Percentiles rank a stretch among this genome's conserved stretches.
Evolutionary conservation across 176 grass and related monocot genomes (phyloP).

Genomic region (Phragmites australis): DNA sequence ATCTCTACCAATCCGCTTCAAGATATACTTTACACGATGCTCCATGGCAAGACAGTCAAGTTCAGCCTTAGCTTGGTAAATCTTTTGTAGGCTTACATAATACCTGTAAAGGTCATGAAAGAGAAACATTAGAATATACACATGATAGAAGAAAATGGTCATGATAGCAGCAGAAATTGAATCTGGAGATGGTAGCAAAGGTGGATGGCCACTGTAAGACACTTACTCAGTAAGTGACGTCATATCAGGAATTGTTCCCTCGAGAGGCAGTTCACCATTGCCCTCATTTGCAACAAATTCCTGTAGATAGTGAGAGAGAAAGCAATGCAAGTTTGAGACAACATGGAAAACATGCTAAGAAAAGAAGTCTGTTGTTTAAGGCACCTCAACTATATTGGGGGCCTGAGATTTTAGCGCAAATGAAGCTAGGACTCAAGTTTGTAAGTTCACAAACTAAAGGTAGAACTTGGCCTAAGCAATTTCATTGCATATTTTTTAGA

Average conservation of each 20-base stretch:
- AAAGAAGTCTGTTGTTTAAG: neutral
- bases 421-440: neutral
- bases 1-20: constrained; percentile 76
- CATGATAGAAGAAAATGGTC: neutral
- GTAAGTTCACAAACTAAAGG: neutral
- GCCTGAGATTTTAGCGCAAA: neutral
- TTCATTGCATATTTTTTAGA: neutral
- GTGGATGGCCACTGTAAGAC: constrained; percentile 4
- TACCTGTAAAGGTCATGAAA: constrained; percentile 51
- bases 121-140: constrained; percentile 16
- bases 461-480: neutral
- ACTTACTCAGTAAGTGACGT: constrained; percentile 93
- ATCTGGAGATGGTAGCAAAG: neutral
- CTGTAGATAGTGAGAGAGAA: constrained; percentile 40
- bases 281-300: constrained; percentile 86
- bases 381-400: neutral
- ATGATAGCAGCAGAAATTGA: neutral
- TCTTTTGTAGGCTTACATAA: constrained; percentile 91
- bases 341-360: neutral
- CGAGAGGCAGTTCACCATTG: constrained; percentile 84
- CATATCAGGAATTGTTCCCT: constrained; percentile 98
- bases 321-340: neutral
- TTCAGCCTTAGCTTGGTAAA: constrained; percentile 94
- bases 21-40: constrained; percentile 63
- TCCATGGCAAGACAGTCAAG: constrained; percentile 69